These are phyloP conservation scores for Lepidium didymum DNA, from an alignment of 345 rosid species.

Conservation along the genomic window DNA sequence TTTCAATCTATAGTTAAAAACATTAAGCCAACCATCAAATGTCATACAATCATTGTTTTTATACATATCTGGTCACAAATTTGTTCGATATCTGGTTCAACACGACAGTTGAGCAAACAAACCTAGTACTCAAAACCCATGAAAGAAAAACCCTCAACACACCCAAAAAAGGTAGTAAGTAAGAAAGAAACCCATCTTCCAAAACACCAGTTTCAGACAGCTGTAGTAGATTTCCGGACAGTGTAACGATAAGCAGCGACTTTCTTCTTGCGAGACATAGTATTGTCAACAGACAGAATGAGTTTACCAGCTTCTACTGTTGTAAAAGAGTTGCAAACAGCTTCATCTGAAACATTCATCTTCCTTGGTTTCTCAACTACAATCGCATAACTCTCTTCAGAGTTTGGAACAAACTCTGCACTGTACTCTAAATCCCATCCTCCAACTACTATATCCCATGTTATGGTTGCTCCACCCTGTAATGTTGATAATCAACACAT, in stretches of 20 bases:
- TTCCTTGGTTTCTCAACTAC: slow-evolving; percentile 76
- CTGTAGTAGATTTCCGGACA: slow-evolving; percentile 55
- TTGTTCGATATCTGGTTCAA: slow-evolving; percentile 3
- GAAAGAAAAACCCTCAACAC: slow-evolving; percentile 5
- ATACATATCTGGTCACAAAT: slow-evolving; percentile 18
- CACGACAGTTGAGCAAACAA: slow-evolving; percentile 14
- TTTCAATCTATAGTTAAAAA: slow-evolving; percentile 2
- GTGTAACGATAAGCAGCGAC: slow-evolving; percentile 91
- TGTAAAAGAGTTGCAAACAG: slow-evolving; percentile 69
- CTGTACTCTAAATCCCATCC: slow-evolving; percentile 99
- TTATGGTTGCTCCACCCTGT: slow-evolving; percentile 78
- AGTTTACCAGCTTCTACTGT: slow-evolving; percentile 75
- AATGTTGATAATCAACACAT: neutral
- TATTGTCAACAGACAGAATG: slow-evolving; percentile 85
- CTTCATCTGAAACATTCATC: slow-evolving; percentile 52
- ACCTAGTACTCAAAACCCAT: slow-evolving; percentile 18
- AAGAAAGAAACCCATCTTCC: slow-evolving; percentile 9
- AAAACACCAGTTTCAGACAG: slow-evolving; percentile 9
- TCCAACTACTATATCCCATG: slow-evolving; percentile 96
- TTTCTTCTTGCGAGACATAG: slow-evolving; percentile 66
- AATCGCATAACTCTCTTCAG: slow-evolving; percentile 65
- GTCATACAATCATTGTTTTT: slow-evolving; percentile 22
- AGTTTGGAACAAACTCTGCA: slow-evolving; percentile 86
- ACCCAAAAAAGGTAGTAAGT: slow-evolving; percentile 12
- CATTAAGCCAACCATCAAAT: slow-evolving; percentile 14